These are phyloP conservation scores for Malus hybrid DNA, from an alignment of 331 rosid genomes.

Conservation along the genomic window DNA sequence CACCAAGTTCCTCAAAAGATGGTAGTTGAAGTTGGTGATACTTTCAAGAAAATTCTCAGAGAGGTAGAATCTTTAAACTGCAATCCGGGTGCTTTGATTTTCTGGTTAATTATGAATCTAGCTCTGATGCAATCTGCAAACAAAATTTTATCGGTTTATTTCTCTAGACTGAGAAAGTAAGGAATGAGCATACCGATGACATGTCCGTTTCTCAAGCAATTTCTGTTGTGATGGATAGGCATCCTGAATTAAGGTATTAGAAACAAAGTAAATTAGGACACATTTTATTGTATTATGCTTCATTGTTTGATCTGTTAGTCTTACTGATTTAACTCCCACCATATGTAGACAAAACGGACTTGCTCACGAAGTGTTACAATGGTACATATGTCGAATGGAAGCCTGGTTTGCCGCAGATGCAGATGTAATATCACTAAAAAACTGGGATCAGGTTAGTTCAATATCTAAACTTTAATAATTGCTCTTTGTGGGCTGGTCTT, in stretches of 20 bases:
- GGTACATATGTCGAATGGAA: slow-evolving; percentile 79
- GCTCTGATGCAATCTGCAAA: not conserved
- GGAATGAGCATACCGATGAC: slow-evolving; percentile 63
- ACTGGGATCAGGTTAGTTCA: slow-evolving; percentile 74
- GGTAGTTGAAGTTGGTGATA: slow-evolving; percentile 7
- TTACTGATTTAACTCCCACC: not conserved
- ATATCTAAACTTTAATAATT: not conserved
- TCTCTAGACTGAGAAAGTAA: slow-evolving; percentile 58
- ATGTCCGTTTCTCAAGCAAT: slow-evolving; percentile 65
- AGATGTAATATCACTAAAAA: slow-evolving; percentile 66
- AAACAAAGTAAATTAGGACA: not conserved
- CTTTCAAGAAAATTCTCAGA: not conserved
- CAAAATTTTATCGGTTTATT: not conserved
- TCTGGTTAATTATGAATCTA: not conserved
- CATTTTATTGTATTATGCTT: not conserved
- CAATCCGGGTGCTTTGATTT: not conserved
- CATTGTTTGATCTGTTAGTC: not conserved
- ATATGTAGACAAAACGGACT: slow-evolving; percentile 59
- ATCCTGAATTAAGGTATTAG: slow-evolving; percentile 61
- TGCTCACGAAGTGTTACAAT: slow-evolving; percentile 60
- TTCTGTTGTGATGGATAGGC: slow-evolving; percentile 54
- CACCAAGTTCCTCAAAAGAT: slow-evolving; percentile 8
- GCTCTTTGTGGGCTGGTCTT: not conserved
- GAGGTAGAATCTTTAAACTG: not conserved
- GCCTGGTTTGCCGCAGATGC: slow-evolving; percentile 91